Evolutionary conservation across 2,329 filamentous ascomycete genomes (phyloP), one percentile per base, ranked within the genome.

Genomic region (Metarhizium sp.): DNA sequence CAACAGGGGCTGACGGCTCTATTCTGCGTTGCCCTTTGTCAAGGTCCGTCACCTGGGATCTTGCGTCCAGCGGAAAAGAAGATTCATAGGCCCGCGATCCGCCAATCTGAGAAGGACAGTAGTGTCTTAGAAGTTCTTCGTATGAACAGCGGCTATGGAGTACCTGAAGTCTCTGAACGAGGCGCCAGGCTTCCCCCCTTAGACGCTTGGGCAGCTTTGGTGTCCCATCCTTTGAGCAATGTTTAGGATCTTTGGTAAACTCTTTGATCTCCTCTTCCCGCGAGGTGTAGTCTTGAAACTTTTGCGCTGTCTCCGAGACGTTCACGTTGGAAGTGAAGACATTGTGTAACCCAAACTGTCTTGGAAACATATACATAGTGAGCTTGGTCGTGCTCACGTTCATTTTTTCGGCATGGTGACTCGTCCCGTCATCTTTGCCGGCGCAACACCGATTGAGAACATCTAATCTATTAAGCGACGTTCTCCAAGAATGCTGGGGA

Each of bases 291-390:
- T 96, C 91, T 64, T 90, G 88, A 64, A 92, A 85, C 30, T 80
- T 80, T 62, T 92, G 87, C 0, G 82, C 75, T 0, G 86, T 92
- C 63, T 88, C 81, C 51, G 72, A 78, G 25, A 66, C 67, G 66
- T 94, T 80, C 16, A 87, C 78, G 3, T 75, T 72, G 5, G 85
- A 88, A 0, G 85, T 90, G 66, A 97, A 96, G n/a, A 87, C 90
- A 69, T 97, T 99, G 66, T 95, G 90, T 3, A 99, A 74, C 14
- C 83, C 82, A 65, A 96, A 97, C 64, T 97, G 92, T 11, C 86
- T 80, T 36, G 94, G 94, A 62, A 99, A 99, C 1, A 99, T 85
- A 69, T 97, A 92, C 76, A 92, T 94, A 80, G 96, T 82, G 20
- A 95, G 71, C 61, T 87, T 88, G 11, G 84, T 65, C 0, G 84